Percentiles rank a stretch among this genome's conserved stretches.
Evolutionary conservation across 768 basidiomycete genomes (phyloP).

Genomic region (Pisolithus tinctorius): DNA sequence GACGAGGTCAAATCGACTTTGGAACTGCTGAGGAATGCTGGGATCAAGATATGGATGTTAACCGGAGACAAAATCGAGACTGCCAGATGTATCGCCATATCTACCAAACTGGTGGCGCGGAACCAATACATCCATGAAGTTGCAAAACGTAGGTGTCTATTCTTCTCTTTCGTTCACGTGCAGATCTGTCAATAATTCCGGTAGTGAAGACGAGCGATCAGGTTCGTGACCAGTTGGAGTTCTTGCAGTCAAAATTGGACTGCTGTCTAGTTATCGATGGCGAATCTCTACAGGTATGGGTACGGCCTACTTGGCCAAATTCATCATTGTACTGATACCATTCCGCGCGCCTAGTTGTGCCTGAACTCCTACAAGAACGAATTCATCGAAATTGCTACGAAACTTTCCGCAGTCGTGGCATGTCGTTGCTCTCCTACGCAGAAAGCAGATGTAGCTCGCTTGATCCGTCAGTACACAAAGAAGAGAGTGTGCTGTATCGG

Average conservation of each 20-base stretch:
- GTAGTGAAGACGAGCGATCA: conserved; percentile 84
- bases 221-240: conserved; percentile 83
- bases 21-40: conserved; percentile 89
- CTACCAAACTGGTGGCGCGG: conserved; percentile 90
- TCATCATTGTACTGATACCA: background rate
- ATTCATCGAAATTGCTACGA: conserved; percentile 94
- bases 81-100: conserved; percentile 95
- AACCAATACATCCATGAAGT: conserved; percentile 98
- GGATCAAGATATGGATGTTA: conserved; percentile 99
- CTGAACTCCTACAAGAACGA: conserved; percentile 86
- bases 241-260: conserved; percentile 89
- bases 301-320: conserved; percentile 23
- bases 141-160: conserved; percentile 59
- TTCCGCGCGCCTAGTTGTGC: conserved; percentile 56
- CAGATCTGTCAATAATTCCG: conserved; percentile 1
- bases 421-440: conserved; percentile 98
- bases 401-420: conserved; percentile 92
- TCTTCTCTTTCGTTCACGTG: background rate
- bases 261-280: conserved; percentile 99
- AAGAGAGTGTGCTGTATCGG: conserved; percentile 99
- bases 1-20: conserved; percentile 94
- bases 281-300: conserved; percentile 84
- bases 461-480: conserved; percentile 85
- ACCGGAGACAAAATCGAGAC: conserved; percentile 99
- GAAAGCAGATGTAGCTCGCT: conserved; percentile 93